phyloP scores from a whole-genome alignment of 148 eudicot genomes.

The Heliosperma pusillum region DNA sequence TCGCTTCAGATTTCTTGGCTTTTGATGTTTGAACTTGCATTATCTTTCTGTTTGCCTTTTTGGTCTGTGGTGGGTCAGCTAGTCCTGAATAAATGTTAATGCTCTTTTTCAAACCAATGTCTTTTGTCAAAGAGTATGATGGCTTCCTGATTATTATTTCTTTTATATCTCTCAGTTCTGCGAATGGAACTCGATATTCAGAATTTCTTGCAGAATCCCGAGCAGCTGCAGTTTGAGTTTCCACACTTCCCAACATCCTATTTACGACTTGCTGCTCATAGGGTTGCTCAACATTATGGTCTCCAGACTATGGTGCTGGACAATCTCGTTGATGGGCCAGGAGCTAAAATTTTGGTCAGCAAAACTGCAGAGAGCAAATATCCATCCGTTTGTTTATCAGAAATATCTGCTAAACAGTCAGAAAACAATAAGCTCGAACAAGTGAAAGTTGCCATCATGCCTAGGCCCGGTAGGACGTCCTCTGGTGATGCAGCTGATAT shows the following conservation, averaged over 20 bases:
- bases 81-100: no score
- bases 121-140: constrained; percentile 62
- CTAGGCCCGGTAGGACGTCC: constrained; percentile 53
- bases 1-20: no score
- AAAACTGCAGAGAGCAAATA: constrained; percentile 61
- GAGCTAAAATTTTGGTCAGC: constrained; percentile 61
- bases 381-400: constrained; percentile 70
- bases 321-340: constrained; percentile 56
- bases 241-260: constrained; percentile 90
- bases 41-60: no score
- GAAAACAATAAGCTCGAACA: constrained; percentile 55
- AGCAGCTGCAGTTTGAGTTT: constrained; percentile 75
- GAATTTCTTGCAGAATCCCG: constrained; percentile 70
- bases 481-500: constrained; percentile 44
- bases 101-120: constrained; percentile 22
- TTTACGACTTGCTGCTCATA: constrained; percentile 94
- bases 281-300: constrained; percentile 94
- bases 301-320: constrained; percentile 78
- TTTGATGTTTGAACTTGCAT: no score
- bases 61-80: no score
- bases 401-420: constrained; percentile 62
- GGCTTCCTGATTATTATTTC: constrained; percentile 10
- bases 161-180: constrained; percentile 49
- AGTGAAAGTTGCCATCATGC: constrained; percentile 65
- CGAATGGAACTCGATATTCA: constrained; percentile 96